A percentile compares a stretch with the other conserved stretches of the same genome.
Conservation (phyloP, 345 rosid genomes). For the Hibiscus syriacus region DNA sequence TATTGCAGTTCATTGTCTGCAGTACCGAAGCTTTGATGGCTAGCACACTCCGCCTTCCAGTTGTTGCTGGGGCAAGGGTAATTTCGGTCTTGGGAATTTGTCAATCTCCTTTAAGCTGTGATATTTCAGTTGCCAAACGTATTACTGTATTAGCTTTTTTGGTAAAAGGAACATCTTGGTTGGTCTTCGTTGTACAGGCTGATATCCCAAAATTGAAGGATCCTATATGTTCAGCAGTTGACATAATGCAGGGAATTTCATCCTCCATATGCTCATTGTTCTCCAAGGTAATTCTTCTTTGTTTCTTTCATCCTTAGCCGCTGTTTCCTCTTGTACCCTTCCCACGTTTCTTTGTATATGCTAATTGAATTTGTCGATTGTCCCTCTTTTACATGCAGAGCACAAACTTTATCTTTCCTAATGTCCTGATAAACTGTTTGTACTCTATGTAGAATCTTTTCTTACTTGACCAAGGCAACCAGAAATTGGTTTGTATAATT, state of each 20-base stretch:
- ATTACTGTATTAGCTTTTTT: not conserved
- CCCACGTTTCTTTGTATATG: not conserved
- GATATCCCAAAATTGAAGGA: slow-evolving; percentile 64
- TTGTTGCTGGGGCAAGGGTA: slow-evolving; percentile 74
- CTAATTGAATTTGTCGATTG: not conserved
- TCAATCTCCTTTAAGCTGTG: not conserved
- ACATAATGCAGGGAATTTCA: slow-evolving; percentile 87
- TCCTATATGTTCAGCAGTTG: slow-evolving; percentile 78
- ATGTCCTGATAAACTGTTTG: not conserved
- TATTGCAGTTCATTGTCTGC: slow-evolving; percentile 59
- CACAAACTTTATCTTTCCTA: not conserved
- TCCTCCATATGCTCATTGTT: slow-evolving; percentile 59
- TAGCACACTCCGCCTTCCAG: slow-evolving; percentile 84
- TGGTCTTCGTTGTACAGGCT: slow-evolving; percentile 39
- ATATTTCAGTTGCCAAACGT: not conserved
- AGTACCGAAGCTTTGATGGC: slow-evolving; percentile 68
- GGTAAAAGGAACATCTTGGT: not conserved
- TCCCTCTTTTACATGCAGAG: not conserved
- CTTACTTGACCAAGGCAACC: not conserved
- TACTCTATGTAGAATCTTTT: not conserved
- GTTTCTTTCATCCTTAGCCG: not conserved
- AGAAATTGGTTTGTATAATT: not conserved
- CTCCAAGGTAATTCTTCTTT: slow-evolving; percentile 43
- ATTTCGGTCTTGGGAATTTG: not conserved
- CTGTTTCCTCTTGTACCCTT: not conserved